Conservation (phyloP, 139 green algal genomes). For the Pleodorina starrii region DNA sequence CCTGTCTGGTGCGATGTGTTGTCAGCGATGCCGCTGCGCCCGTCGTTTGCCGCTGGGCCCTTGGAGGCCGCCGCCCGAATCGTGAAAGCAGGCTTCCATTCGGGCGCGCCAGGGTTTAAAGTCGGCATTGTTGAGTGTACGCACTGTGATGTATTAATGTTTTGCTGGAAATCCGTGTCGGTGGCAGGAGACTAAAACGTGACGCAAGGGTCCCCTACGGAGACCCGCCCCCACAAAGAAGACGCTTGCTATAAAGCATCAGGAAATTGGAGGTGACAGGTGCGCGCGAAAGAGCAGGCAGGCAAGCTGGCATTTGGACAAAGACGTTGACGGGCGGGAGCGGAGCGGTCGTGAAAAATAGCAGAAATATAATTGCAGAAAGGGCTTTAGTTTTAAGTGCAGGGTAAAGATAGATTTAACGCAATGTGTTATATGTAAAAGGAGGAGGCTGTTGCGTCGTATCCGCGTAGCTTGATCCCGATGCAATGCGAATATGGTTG, state of each 20-base stretch:
- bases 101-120: slow-evolving; percentile 12
- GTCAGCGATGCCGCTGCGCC: background rate
- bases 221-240: slow-evolving; percentile 13
- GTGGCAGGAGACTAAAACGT: background rate
- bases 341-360: background rate
- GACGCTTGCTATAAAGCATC: slow-evolving; percentile 1
- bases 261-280: background rate
- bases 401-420: background rate
- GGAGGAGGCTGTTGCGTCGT: background rate
- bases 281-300: background rate
- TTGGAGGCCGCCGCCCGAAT: slow-evolving; percentile 14
- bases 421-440: background rate
- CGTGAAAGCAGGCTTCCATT: background rate
- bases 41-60: background rate
- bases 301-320: background rate
- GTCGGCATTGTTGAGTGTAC: slow-evolving; percentile 3
- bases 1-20: background rate
- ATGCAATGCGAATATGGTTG: too few relatives aligned
- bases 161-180: background rate
- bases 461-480: too few relatives aligned
- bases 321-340: too few relatives aligned
- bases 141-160: background rate
- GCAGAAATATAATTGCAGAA: background rate
- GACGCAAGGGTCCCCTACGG: background rate
- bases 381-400: background rate